Evolutionary conservation across 441 rosid genomes (phyloP).

Genomic region (Adansonia rubrostipa): DNA sequence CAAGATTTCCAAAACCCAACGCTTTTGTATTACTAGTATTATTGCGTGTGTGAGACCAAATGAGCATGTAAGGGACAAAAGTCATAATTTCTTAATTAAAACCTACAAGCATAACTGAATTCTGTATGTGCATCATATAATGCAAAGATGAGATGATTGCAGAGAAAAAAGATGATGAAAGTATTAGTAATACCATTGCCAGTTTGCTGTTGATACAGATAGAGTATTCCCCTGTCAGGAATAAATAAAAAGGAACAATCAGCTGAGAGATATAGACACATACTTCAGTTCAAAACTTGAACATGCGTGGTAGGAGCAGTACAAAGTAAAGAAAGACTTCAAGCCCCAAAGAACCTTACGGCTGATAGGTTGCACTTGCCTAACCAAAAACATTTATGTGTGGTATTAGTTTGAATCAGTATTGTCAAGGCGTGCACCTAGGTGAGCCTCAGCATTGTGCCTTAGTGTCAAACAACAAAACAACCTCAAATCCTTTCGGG

Average conservation of each 20-base stretch:
- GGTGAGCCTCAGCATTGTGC: not conserved
- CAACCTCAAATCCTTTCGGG: not conserved
- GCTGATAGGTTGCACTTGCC: not conserved
- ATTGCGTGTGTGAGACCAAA: not conserved
- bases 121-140: not conserved
- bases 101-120: not conserved
- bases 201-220: conserved; percentile 51
- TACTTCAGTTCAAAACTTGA: not conserved
- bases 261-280: conserved; percentile 15
- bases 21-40: not conserved
- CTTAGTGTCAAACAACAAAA: not conserved
- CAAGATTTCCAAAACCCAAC: not conserved
- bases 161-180: conserved; percentile 16
- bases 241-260: conserved; percentile 22
- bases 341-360: not conserved
- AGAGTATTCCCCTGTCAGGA: conserved; percentile 53
- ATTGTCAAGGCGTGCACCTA: not conserved
- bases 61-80: conserved; percentile 3
- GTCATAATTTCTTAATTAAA: conserved; percentile 1
- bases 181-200: conserved; percentile 52
- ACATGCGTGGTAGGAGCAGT: not conserved
- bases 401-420: not conserved
- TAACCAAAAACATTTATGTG: not conserved
- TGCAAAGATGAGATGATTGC: not conserved
- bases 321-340: not conserved